Evolutionary conservation across 768 basidiomycete species (phyloP).

Genomic region (Trametes gibbosa): DNA sequence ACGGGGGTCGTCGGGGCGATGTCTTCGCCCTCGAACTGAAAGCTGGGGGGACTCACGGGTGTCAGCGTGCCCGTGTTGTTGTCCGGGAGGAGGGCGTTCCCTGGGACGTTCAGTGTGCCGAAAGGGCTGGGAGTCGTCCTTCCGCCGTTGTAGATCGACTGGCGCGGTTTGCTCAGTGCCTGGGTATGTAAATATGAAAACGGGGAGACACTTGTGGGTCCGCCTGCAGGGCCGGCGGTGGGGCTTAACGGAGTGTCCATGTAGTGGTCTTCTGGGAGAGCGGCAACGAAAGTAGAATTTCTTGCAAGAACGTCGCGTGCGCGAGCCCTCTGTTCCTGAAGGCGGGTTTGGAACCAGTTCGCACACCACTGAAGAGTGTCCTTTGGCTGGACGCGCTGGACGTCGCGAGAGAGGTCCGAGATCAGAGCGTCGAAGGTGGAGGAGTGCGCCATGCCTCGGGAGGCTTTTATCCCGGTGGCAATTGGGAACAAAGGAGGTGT

Average conservation of each 20-base stretch:
- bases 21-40: constrained; percentile 58
- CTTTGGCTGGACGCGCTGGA: constrained; percentile 79
- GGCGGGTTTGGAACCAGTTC: constrained; percentile 89
- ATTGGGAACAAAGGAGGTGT: not conserved
- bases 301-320: constrained; percentile 63
- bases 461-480: not conserved
- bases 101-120: constrained; percentile 76
- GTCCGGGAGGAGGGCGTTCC: constrained; percentile 68
- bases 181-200: constrained; percentile 35
- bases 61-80: constrained; percentile 30
- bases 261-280: constrained; percentile 58
- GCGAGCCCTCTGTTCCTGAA: constrained; percentile 80
- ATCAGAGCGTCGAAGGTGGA: constrained; percentile 84
- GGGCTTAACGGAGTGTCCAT: constrained; percentile 45
- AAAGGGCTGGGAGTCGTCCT: constrained; percentile 58
- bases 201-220: constrained; percentile 50
- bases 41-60: constrained; percentile 45
- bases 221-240: constrained; percentile 31
- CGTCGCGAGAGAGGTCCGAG: constrained; percentile 82
- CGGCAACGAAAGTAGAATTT: constrained; percentile 47
- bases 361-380: constrained; percentile 92
- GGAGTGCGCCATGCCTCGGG: constrained; percentile 32
- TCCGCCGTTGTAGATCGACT: constrained; percentile 52
- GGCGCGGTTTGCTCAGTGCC: constrained; percentile 43
- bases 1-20: constrained; percentile 62